These are phyloP conservation scores for Neurospora sublineolata DNA, from an alignment of 495 filamentous ascomycete species.

Conservation along the genomic window DNA sequence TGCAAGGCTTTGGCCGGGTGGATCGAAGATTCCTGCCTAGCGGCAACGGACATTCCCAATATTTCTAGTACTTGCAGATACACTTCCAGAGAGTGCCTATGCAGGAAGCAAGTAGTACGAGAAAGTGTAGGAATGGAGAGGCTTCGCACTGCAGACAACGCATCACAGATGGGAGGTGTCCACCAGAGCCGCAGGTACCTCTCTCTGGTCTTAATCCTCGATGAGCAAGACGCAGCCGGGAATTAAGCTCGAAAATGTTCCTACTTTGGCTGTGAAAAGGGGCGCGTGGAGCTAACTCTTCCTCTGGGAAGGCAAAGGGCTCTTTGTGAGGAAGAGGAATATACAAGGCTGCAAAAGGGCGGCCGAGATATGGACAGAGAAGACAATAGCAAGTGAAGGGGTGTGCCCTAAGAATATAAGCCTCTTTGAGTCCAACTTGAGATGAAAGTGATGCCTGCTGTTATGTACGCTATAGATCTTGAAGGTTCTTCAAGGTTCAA, in stretches of 20 bases:
- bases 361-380: not conserved
- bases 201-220: not conserved
- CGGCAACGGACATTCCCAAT: not conserved
- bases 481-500: not conserved
- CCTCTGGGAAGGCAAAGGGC: not conserved
- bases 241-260: not conserved
- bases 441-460: not conserved
- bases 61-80: not conserved
- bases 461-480: not conserved
- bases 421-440: not conserved
- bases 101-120: not conserved
- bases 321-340: not conserved
- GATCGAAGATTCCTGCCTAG: not conserved
- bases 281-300: rapidly evolving
- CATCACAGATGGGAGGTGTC: not conserved
- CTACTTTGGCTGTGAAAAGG: not conserved
- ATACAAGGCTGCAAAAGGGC: not conserved
- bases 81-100: not conserved
- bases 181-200: not conserved
- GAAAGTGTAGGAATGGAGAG: not conserved
- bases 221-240: not conserved
- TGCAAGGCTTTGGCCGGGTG: not conserved
- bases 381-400: not conserved
- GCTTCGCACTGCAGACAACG: not conserved
- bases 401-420: not conserved